Percentiles rank a stretch among this genome's conserved stretches.
phyloP scores from a whole-genome alignment of 208 protist species.

The Wallacemonas rigidus region DNA sequence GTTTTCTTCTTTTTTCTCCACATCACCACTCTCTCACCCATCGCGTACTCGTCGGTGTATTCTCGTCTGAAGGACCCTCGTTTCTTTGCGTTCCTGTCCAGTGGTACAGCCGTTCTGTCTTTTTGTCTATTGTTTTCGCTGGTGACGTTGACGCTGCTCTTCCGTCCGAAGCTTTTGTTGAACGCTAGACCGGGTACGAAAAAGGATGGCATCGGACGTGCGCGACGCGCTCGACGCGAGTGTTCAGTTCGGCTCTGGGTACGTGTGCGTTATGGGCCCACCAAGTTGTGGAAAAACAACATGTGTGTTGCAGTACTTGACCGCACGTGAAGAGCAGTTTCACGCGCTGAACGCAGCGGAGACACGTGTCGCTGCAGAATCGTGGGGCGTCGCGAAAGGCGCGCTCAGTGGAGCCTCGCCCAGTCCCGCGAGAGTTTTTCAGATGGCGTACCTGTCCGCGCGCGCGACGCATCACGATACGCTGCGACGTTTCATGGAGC shows the following conservation, averaged over 20 bases:
- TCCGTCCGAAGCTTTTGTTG: too few species aligned
- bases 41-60: too few species aligned
- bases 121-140: neutral
- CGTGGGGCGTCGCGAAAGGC: neutral
- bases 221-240: constrained; percentile 77
- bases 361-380: neutral
- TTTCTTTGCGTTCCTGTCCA: neutral
- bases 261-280: constrained; percentile 71
- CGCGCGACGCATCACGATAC: constrained; percentile 14
- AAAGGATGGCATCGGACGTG: constrained; percentile 22
- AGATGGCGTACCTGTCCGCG: constrained; percentile 16
- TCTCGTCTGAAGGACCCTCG: too few species aligned
- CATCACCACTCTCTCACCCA: too few species aligned
- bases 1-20: too few species aligned
- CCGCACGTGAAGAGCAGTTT: constrained; percentile 50
- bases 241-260: constrained; percentile 75
- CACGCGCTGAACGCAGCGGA: constrained; percentile 2
- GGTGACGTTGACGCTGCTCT: too few species aligned
- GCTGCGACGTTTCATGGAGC: constrained; percentile 18
- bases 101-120: neutral
- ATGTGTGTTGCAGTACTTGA: constrained; percentile 54
- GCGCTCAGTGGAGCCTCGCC: neutral
- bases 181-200: too few species aligned
- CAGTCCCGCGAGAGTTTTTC: neutral
- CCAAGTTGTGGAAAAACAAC: constrained; percentile 82